Evolutionary conservation across 495 filamentous ascomycete genomes (phyloP), one percentile per base, ranked within the genome.

Genomic region (Daldinia caldariorum): DNA sequence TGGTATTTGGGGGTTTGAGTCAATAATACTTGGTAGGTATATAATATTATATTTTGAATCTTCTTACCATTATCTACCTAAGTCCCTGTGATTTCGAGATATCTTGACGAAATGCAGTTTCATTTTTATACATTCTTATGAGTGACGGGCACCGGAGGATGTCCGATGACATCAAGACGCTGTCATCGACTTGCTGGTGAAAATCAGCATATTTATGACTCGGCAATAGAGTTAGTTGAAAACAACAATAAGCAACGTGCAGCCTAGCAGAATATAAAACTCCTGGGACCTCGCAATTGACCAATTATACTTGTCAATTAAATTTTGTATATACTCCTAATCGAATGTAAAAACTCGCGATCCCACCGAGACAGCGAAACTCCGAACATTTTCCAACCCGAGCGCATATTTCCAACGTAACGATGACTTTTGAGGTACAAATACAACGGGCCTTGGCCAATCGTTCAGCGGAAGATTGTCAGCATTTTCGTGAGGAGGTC

Each of bases 291-390:
- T 12, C 22, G 0, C 3, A 41, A 49, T 58, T 53, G 51, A 31
- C 67, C 62, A 70, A 70, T 70, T 57, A 29, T 18, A 16, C 49
- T 5, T 34, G 37, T 18, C 7, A 29, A n/a, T 56, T 39, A 20
- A 55, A 13, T 41, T 37, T 69, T 39, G 7, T 60, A 26, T 57
- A 39, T 47, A 37, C 58, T 56, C 58, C 39, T 29, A 18, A 3
- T 41, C 20, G 10, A 20, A 47, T 8, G 13, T 13, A 18, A 37
- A 61, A 54, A 31, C 18, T 54, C 43, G 53, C 34, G 31, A 38
- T n/a, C 13, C 68, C 41, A 32, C 68, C 53, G 68, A 71, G 58
- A 71, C 41, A 38, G 62, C 58, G 68, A 71, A 45, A 71, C 35
- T 35, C 68, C 68, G 62, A 71, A 34, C 37, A 53, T 65, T 60